phyloP scores from a whole-genome alignment of 164 flowering plant species.

The Magnolia changhungtana region DNA sequence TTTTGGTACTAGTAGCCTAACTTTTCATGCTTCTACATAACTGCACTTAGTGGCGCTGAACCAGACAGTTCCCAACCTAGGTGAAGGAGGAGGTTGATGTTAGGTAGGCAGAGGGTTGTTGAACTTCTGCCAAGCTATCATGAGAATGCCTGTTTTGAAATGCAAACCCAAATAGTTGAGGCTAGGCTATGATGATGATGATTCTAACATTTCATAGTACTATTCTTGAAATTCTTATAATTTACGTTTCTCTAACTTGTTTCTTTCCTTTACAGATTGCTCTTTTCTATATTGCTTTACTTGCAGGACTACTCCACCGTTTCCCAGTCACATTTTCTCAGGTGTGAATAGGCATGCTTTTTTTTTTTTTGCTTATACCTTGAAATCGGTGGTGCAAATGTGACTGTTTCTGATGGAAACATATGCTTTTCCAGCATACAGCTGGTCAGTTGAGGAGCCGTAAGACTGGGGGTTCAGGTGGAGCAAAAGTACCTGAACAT shows the following conservation, averaged over 20 bases:
- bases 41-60: too few relatives aligned
- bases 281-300: constrained; percentile 79
- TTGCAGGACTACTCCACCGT: constrained; percentile 81
- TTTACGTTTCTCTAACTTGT: constrained; percentile 4
- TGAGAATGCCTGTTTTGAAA: background rate
- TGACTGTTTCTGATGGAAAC: constrained; percentile 6
- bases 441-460: constrained; percentile 90
- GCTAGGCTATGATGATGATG: too few relatives aligned
- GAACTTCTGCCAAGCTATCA: background rate
- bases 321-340: constrained; percentile 85
- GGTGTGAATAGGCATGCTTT: constrained; percentile 34
- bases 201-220: too few relatives aligned
- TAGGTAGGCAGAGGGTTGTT: background rate
- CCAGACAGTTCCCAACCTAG: too few relatives aligned
- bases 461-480: constrained; percentile 67
- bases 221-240: too few relatives aligned
- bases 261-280: constrained; percentile 63
- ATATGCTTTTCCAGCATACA: constrained; percentile 44
- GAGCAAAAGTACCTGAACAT: constrained; percentile 72
- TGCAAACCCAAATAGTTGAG: background rate
- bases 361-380: constrained; percentile 4
- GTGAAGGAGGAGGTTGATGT: too few relatives aligned
- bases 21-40: too few relatives aligned
- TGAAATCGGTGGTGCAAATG: constrained; percentile 10
- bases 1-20: too few relatives aligned